These are phyloP conservation scores for Dipodascus geniculatus DNA, from an alignment of 805 yeast genomes.

Conservation along the genomic window DNA sequence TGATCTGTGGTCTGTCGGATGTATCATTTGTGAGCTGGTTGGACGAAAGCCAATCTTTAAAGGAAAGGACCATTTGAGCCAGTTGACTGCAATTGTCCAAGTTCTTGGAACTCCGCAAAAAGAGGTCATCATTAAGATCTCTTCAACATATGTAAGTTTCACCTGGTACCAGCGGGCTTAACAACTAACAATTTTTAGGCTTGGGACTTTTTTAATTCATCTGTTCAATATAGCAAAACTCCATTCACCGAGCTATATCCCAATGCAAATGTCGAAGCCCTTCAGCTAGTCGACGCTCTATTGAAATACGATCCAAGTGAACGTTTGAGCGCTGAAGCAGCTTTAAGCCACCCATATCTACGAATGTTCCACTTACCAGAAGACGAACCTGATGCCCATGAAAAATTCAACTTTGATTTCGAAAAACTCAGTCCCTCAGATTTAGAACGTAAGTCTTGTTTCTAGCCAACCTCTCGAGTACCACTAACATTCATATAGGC, in stretches of 20 bases:
- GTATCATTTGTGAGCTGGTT: conserved; percentile 76
- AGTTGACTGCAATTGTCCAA: conserved; percentile 53
- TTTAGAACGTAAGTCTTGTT: background rate
- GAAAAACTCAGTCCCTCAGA: conserved; percentile 30
- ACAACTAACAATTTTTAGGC: background rate
- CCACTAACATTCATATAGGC: conserved; percentile 3
- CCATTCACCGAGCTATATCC: conserved; percentile 38
- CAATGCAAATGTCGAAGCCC: conserved; percentile 40
- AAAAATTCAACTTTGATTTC: conserved; percentile 54
- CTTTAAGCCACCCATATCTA: conserved; percentile 48
- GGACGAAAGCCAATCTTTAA: conserved; percentile 70
- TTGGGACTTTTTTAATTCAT: conserved; percentile 3
- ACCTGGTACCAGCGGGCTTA: background rate
- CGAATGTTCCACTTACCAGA: conserved; percentile 37
- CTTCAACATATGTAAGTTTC: conserved; percentile 2
- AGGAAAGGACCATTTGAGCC: conserved; percentile 64
- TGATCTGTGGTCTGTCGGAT: conserved; percentile 92
- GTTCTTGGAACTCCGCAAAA: conserved; percentile 60
- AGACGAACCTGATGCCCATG: conserved; percentile 44
- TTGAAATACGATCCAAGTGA: conserved; percentile 52
- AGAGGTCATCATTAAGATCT: conserved; percentile 6
- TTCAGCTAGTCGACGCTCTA: conserved; percentile 39
- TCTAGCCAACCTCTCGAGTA: background rate
- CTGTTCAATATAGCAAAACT: conserved; percentile 2
- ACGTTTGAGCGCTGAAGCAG: conserved; percentile 44